phyloP scores from a whole-genome alignment of 257 asterid species.

The Petunia secreta region DNA sequence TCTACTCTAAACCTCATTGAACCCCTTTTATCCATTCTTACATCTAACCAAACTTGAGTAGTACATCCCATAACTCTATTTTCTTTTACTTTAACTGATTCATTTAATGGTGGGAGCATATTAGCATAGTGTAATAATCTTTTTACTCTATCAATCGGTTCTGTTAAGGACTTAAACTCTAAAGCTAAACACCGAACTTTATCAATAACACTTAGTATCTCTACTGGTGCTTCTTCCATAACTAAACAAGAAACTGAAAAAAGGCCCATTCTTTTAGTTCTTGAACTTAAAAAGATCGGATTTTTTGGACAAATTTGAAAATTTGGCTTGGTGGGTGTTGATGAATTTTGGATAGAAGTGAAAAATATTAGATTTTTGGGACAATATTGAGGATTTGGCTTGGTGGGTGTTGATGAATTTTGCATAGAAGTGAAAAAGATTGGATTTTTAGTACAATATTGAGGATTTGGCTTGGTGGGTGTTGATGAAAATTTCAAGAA shows the following conservation, averaged over 20 bases:
- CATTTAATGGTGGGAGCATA: constrained; percentile 39
- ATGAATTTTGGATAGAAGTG: constrained; percentile 22
- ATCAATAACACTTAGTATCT: constrained; percentile 45
- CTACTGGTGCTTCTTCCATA: constrained; percentile 22
- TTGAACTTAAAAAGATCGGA: constrained; percentile 21
- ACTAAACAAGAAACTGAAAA: constrained; percentile 29
- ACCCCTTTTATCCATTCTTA: constrained; percentile 38
- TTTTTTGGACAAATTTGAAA: background rate
- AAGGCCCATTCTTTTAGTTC: background rate
- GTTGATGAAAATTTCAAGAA: background rate
- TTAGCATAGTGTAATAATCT: constrained; percentile 48
- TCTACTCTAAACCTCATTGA: constrained; percentile 53
- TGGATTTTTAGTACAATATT: background rate
- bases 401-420: background rate
- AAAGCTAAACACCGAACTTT: constrained; percentile 45
- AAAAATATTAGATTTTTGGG: constrained; percentile 23
- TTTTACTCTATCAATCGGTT: constrained; percentile 53
- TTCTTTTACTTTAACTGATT: constrained; percentile 37
- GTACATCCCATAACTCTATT: constrained; percentile 52
- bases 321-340: background rate
- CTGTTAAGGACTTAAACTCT: constrained; percentile 41
- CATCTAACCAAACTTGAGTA: constrained; percentile 52
- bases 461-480: constrained; percentile 22
- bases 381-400: background rate
- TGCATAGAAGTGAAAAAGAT: constrained; percentile 26